Evolutionary conservation across 495 filamentous ascomycete species (phyloP).

Genomic region (Xylaria grammica): DNA sequence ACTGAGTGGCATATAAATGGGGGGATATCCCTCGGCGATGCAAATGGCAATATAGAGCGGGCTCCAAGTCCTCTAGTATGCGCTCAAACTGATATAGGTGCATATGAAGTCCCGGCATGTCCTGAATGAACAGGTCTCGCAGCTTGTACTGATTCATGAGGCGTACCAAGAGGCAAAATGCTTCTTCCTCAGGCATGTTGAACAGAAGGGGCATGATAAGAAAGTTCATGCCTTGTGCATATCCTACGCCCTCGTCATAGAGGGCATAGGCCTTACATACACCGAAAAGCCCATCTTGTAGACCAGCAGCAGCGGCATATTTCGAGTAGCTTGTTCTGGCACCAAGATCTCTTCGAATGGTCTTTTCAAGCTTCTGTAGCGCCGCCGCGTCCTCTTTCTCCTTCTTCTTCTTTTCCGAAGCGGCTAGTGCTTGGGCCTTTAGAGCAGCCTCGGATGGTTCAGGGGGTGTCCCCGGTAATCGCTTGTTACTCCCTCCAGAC

Average conservation of each 20-base stretch:
- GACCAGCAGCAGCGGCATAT: slow-evolving; percentile 82
- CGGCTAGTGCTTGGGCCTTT: slow-evolving; percentile 68
- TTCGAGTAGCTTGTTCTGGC: slow-evolving; percentile 95
- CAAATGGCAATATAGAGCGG: slow-evolving; percentile 93
- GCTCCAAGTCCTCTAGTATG: slow-evolving; percentile 91
- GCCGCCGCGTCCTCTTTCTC: slow-evolving; percentile 74
- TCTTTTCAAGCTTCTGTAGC: slow-evolving; percentile 84
- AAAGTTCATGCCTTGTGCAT: slow-evolving; percentile 99
- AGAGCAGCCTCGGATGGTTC: slow-evolving; percentile 68
- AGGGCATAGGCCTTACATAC: slow-evolving; percentile 97
- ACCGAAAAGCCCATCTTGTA: slow-evolving; percentile 93
- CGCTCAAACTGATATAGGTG: slow-evolving; percentile 95
- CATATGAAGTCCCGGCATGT: slow-evolving; percentile 95
- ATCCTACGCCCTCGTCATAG: slow-evolving; percentile 92
- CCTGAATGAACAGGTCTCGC: slow-evolving; percentile 90
- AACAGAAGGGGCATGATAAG: slow-evolving; percentile 96
- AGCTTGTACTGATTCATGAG: slow-evolving; percentile 97
- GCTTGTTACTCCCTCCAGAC: slow-evolving; percentile 68
- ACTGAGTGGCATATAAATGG: slow-evolving; percentile 95
- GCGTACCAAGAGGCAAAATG: slow-evolving; percentile 89
- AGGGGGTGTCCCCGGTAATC: slow-evolving; percentile 61
- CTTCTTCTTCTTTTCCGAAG: slow-evolving; percentile 73
- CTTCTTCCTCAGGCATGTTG: slow-evolving; percentile 98
- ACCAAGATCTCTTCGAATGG: slow-evolving; percentile 87
- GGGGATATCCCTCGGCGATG: slow-evolving; percentile 85